These are phyloP conservation scores for Backusella sp. DNA, from an alignment of 192 early-diverging fungal genomes.

Conservation along the genomic window DNA sequence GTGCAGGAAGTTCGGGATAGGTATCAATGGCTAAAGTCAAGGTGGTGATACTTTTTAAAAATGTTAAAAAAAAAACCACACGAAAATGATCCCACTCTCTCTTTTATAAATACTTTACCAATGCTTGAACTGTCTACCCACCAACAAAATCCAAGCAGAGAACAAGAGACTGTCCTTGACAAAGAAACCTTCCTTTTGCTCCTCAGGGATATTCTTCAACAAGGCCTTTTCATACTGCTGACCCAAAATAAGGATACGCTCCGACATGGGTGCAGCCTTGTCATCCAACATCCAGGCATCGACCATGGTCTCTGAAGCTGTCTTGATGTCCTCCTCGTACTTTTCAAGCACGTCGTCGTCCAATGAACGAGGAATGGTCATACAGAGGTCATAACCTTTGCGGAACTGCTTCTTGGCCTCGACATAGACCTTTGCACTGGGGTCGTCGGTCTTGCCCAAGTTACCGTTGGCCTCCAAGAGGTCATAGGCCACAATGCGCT, in stretches of 20 bases:
- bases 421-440: slow-evolving; percentile 49
- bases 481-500: slow-evolving; percentile 45
- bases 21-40: slow-evolving; percentile 53
- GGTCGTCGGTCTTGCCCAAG: slow-evolving; percentile 46
- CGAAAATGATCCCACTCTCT: too few relatives aligned
- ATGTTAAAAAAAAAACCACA: background rate
- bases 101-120: slow-evolving; percentile 30
- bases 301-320: slow-evolving; percentile 53
- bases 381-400: slow-evolving; percentile 49
- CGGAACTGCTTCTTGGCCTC: slow-evolving; percentile 53
- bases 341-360: slow-evolving; percentile 47
- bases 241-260: slow-evolving; percentile 56
- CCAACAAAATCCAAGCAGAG: slow-evolving; percentile 54
- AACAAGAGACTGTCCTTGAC: slow-evolving; percentile 39
- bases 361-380: slow-evolving; percentile 47
- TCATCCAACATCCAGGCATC: slow-evolving; percentile 61
- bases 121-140: slow-evolving; percentile 56
- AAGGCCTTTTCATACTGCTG: slow-evolving; percentile 59
- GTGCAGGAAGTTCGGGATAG: slow-evolving; percentile 49
- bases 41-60: slow-evolving; percentile 42
- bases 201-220: slow-evolving; percentile 37
- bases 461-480: slow-evolving; percentile 46
- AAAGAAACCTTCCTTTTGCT: slow-evolving; percentile 40
- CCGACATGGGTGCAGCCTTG: slow-evolving; percentile 58
- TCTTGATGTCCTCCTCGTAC: slow-evolving; percentile 50